Conservation (phyloP, 2,329 filamentous ascomycete genomes). For the Tothia fuscella region DNA sequence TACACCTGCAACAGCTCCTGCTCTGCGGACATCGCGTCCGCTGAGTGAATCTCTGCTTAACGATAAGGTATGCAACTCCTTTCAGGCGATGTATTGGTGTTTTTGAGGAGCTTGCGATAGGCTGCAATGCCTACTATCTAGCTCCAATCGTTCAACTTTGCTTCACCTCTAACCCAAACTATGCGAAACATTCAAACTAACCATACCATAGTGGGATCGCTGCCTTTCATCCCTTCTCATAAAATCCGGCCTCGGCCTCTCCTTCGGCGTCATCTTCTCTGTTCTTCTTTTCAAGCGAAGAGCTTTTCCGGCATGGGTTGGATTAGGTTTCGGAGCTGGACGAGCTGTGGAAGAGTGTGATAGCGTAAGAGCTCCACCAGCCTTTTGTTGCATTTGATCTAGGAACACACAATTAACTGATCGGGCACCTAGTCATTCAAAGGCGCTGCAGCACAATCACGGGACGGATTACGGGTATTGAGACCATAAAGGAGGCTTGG, state of each 20-base stretch:
- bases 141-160: background rate
- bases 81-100: too few species aligned
- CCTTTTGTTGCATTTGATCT: background rate
- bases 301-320: slow-evolving; percentile 93
- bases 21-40: slow-evolving; percentile 60
- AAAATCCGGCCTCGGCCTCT: slow-evolving; percentile 88
- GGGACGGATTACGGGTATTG: slow-evolving; percentile 36
- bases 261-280: slow-evolving; percentile 97
- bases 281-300: slow-evolving; percentile 96
- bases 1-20: slow-evolving; percentile 48
- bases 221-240: slow-evolving; percentile 96
- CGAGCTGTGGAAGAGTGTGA: slow-evolving; percentile 98
- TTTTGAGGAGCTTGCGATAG: background rate
- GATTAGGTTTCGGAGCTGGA: slow-evolving; percentile 88
- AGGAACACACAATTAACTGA: background rate
- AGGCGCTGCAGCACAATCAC: slow-evolving; percentile 34
- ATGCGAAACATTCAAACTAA: background rate
- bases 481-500: slow-evolving; percentile 29
- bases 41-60: slow-evolving; percentile 97
- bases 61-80: slow-evolving; percentile 68
- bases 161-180: background rate
- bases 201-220: slow-evolving; percentile 97
- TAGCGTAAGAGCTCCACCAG: slow-evolving; percentile 36
- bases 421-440: slow-evolving; percentile 36
- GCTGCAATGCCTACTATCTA: background rate